A percentile compares a stretch with the other conserved stretches of the same genome.
phyloP scores from a whole-genome alignment of 768 basidiomycete genomes.

The Leucocoprinus leucothites region DNA sequence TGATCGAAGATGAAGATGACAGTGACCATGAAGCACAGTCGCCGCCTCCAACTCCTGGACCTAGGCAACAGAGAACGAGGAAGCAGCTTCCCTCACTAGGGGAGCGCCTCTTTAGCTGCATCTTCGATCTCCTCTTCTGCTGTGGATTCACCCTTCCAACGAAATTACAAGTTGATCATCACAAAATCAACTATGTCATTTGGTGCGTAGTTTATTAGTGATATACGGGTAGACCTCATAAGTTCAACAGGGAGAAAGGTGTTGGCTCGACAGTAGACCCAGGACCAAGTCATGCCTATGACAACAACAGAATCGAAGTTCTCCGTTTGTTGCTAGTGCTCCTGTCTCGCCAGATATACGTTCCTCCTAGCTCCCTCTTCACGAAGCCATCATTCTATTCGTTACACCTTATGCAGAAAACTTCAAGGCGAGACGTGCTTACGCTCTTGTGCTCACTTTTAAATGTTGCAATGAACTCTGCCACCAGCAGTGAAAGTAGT shows the following conservation, averaged over 20 bases:
- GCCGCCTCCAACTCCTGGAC: slow-evolving; percentile 14
- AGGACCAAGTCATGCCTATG: slow-evolving; percentile 58
- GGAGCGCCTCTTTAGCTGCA: slow-evolving; percentile 73
- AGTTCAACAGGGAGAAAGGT: slow-evolving; percentile 80
- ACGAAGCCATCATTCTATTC: slow-evolving; percentile 75
- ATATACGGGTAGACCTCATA: not conserved
- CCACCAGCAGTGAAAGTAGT: slow-evolving; percentile 44
- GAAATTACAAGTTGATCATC: slow-evolving; percentile 71
- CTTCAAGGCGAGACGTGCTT: slow-evolving; percentile 78
- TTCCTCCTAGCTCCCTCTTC: slow-evolving; percentile 65
- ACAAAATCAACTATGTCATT: slow-evolving; percentile 84
- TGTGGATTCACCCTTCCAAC: slow-evolving; percentile 90
- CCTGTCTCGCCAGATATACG: slow-evolving; percentile 88
- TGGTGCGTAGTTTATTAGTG: slow-evolving; percentile 54
- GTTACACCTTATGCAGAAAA: slow-evolving; percentile 72
- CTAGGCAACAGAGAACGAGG: slow-evolving; percentile 25
- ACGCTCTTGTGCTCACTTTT: slow-evolving; percentile 90
- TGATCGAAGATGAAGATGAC: slow-evolving; percentile 82
- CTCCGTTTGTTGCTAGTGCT: slow-evolving; percentile 85
- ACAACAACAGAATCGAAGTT: slow-evolving; percentile 85
- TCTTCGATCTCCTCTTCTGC: slow-evolving; percentile 88
- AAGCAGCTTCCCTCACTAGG: slow-evolving; percentile 71
- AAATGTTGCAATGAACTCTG: slow-evolving; percentile 82
- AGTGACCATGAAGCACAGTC: slow-evolving; percentile 37
- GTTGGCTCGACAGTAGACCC: slow-evolving; percentile 84